Base-by-base conservation (phyloP, 306 rosid species). In the Corylus americana region DNA sequence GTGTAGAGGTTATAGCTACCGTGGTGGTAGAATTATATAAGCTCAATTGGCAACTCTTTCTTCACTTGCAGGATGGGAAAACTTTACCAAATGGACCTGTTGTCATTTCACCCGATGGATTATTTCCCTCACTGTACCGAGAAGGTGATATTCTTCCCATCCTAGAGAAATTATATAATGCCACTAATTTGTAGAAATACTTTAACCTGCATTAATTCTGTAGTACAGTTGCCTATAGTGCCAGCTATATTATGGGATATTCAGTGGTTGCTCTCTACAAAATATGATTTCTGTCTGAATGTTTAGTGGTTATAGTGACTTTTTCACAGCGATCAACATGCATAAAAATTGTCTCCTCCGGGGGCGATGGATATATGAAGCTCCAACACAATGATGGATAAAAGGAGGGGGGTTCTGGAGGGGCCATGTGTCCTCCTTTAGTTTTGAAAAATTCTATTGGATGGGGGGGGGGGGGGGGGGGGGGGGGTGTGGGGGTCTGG, bases 41-140 rank as follows among this genome's bases (percentile, higher is more conserved):
- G 68, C 82, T 77, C 45, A 79, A 75, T 64, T n/a, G 71, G 55
- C 37, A 22, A 61, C 31, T 76, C 83, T 49, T 69, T 69, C 54
- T 71, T 17, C 66, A 25, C 62, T 69, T 83, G 80, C 86, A 95
- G 98, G 98, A 95, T 82, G 98, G 98, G n/a, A 92, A 91, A 78
- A 83, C 96, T 76, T 83, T 95, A 79, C 98, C 98, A 35, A 89
- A 85, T 82, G 98, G 98, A 77, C 98, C 98, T 18, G 79, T 95
- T 59, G 98, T 95, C 75, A 95, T 95, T 77, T 95, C 98, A n/a
- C 99, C 99, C 0, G 99, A 95, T 74, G 98, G 98, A 71, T 83
- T 95, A 75, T 91, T 95, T 82, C 98, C 98, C 73, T 92, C 98
- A 11, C 90, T 95, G 73, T 89, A 20, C 84, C 96, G 98, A 47